Conservation (phyloP, 2,329 filamentous ascomycete genomes). For the Knoxdaviesia capensis region DNA sequence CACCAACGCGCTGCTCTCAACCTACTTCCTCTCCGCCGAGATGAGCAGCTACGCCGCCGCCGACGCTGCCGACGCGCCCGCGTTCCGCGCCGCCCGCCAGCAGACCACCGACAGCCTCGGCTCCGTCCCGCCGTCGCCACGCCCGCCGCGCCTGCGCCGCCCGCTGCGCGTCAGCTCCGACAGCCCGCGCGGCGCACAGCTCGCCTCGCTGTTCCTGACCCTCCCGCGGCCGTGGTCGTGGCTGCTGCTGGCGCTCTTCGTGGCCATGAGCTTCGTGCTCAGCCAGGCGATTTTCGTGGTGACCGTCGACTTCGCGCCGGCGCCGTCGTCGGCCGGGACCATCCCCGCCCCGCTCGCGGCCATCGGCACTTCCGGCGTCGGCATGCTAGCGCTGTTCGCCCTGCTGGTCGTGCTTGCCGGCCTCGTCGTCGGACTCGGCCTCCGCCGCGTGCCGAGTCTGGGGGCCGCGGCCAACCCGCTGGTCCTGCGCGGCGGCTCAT, state of each 20-base stretch:
- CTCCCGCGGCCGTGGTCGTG: slow-evolving; percentile 25
- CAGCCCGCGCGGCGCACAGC: slow-evolving; percentile 21
- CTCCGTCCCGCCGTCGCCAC: slow-evolving; percentile 5
- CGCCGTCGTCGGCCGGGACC: slow-evolving; percentile 3
- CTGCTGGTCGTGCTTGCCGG: slow-evolving; percentile 16
- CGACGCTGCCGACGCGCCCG: slow-evolving; percentile 5
- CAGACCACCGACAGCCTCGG: slow-evolving; percentile 23
- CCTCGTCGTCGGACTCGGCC: slow-evolving; percentile 16
- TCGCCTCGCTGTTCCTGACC: slow-evolving; percentile 26
- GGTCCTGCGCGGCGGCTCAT: slow-evolving; percentile 22
- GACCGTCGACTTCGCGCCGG: slow-evolving; percentile 9
- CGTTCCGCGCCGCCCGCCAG: too few relatives aligned
- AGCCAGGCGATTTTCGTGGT: slow-evolving; percentile 21
- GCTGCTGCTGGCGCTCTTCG: slow-evolving; percentile 22
- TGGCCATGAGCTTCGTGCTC: slow-evolving; percentile 22
- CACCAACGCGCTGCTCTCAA: slow-evolving; percentile 24
- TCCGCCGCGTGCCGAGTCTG: slow-evolving; percentile 13
- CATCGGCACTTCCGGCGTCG: slow-evolving; percentile 21
- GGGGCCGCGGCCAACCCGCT: slow-evolving; percentile 23
- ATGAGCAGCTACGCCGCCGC: slow-evolving; percentile 20
- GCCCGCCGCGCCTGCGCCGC: slow-evolving; percentile 1
- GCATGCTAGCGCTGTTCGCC: slow-evolving; percentile 19
- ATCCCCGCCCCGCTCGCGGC: slow-evolving; percentile 9
- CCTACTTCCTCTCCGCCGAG: slow-evolving; percentile 29
- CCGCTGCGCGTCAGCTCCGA: slow-evolving; percentile 25